Evolutionary conservation across 371 early-diverging fungal species (phyloP).

Genomic region (Mortierella sp.): DNA sequence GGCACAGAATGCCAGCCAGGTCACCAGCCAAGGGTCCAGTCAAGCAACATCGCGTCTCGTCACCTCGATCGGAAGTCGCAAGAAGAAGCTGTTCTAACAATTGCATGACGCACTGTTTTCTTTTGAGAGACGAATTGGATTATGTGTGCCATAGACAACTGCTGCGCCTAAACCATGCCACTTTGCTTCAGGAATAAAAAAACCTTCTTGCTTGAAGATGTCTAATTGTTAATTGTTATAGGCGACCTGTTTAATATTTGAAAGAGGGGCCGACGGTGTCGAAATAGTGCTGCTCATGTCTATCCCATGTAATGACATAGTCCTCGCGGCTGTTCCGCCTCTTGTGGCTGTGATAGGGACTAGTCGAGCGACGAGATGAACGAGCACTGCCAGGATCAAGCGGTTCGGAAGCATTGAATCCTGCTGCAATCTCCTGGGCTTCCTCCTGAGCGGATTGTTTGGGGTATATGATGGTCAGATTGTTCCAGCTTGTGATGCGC

Average conservation of each 20-base stretch:
- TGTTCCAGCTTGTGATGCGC: constrained; percentile 35
- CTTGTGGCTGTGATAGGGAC: neutral
- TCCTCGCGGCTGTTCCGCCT: neutral
- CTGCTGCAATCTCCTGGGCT: neutral
- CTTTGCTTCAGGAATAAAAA: too few species aligned
- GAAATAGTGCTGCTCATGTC: constrained; percentile 18
- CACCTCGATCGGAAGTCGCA: constrained; percentile 45
- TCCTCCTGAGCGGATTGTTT: neutral
- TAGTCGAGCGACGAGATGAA: neutral
- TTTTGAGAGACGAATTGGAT: too few species aligned
- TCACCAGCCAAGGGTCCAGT: constrained; percentile 23
- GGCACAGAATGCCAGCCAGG: constrained; percentile 9
- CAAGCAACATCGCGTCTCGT: constrained; percentile 32
- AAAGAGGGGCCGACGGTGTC: constrained; percentile 5
- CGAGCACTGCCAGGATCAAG: neutral
- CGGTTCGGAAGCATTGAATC: neutral
- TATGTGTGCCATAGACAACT: neutral
- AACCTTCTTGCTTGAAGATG: too few species aligned
- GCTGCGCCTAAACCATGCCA: too few species aligned
- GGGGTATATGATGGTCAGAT: constrained; percentile 42
- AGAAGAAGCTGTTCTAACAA: constrained; percentile 37
- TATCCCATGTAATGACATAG: constrained; percentile 20
- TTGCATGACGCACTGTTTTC: too few species aligned
- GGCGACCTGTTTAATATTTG: neutral
- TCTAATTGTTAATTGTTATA: too few species aligned